Percentiles rank a stretch among this genome's conserved stretches.
Evolutionary conservation across 192 early-diverging fungal genomes (phyloP).

Genomic region (Pilobolus umbonatus): DNA sequence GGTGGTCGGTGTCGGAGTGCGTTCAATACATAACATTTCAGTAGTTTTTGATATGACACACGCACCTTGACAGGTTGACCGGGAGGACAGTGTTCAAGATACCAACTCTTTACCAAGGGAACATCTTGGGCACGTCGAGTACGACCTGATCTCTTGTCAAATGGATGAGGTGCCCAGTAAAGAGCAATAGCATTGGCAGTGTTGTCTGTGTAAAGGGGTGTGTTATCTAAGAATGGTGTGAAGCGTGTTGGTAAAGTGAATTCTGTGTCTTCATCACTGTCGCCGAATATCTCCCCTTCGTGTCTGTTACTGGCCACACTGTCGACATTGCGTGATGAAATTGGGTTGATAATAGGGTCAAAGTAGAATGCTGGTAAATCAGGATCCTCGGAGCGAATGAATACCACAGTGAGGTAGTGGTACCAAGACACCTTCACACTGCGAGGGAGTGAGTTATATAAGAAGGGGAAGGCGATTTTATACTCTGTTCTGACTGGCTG

Average conservation of each 20-base stretch:
- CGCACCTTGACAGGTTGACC: constrained; percentile 96
- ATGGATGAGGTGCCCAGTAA: constrained; percentile 98
- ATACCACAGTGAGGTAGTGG: constrained; percentile 88
- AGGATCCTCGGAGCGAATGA: constrained; percentile 85
- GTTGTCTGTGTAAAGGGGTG: constrained; percentile 80
- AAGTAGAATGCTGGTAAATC: constrained; percentile 98
- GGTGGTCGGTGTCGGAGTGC: constrained; percentile 82
- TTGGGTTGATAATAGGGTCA: constrained; percentile 97
- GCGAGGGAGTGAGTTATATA: constrained; percentile 96
- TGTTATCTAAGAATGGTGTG: constrained; percentile 74
- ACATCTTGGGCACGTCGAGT: constrained; percentile 91
- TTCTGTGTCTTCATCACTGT: constrained; percentile 78
- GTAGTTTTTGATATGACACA: constrained; percentile 96
- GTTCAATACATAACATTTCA: constrained; percentile 96
- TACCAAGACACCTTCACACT: constrained; percentile 90
- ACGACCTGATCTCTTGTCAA: constrained; percentile 85
- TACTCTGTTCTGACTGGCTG: constrained; percentile 99
- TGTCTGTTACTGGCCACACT: constrained; percentile 41
- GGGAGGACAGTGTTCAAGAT: constrained; percentile 92
- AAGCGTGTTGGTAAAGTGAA: constrained; percentile 82
- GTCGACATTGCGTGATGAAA: constrained; percentile 71
- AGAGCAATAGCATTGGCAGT: constrained; percentile 89
- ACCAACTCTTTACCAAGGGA: constrained; percentile 96
- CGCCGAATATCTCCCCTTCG: constrained; percentile 68
- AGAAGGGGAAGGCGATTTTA: constrained; percentile 96